Evolutionary conservation across 768 basidiomycete species (phyloP).

Genomic region (Auriscalpium vulgare): DNA sequence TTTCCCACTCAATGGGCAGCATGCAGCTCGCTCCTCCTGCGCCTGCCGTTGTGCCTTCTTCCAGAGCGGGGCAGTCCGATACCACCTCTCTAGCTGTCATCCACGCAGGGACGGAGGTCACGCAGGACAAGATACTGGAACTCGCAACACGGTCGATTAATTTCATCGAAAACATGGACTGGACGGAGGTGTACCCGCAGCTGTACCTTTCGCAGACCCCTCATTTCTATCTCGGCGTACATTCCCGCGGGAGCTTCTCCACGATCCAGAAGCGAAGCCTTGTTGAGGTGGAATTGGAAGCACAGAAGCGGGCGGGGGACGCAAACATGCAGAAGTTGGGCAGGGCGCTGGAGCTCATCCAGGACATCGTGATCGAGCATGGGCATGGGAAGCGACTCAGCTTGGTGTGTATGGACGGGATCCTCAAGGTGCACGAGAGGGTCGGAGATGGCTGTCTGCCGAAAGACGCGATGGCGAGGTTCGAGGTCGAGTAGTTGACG

Average conservation of each 20-base stretch:
- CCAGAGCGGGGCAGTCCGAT: background rate
- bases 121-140: slow-evolving; percentile 20
- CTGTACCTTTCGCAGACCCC: slow-evolving; percentile 62
- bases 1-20: slow-evolving; percentile 14
- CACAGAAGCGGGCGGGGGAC: background rate
- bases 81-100: background rate
- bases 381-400: background rate
- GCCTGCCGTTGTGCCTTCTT: too few relatives aligned
- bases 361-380: background rate
- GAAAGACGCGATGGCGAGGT: background rate
- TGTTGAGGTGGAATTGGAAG: slow-evolving; percentile 10
- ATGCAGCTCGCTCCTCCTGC: slow-evolving; percentile 4
- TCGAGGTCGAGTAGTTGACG: background rate
- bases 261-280: slow-evolving; percentile 37
- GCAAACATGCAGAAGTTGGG: background rate
- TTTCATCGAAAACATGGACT: slow-evolving; percentile 31
- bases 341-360: background rate
- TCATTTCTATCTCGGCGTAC: slow-evolving; percentile 51
- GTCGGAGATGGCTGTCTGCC: background rate
- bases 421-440: background rate
- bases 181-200: slow-evolving; percentile 58
- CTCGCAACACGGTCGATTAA: slow-evolving; percentile 23
- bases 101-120: slow-evolving; percentile 7
- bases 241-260: slow-evolving; percentile 45
- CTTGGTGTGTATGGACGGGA: background rate